Percentiles rank a stretch among this genome's conserved stretches.
phyloP scores from a whole-genome alignment of 1,284 basidiomycete species.

The Cutaneotrichosporon mucoides region DNA sequence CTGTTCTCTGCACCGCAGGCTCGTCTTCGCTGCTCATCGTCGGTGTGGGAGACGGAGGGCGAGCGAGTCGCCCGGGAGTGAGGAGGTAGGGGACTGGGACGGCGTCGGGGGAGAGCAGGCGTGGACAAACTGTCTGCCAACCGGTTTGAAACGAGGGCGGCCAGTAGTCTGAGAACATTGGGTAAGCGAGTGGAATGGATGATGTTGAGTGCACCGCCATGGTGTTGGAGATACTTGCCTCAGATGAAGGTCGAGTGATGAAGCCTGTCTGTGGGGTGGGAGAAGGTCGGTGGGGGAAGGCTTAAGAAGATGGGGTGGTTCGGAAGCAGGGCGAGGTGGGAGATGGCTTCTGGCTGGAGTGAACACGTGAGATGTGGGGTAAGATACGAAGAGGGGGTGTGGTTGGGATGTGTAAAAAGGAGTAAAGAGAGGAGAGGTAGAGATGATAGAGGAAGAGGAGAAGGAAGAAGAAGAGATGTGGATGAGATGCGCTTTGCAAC shows the following conservation, averaged over 20 bases:
- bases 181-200: constrained; percentile 4
- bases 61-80: constrained; percentile 1
- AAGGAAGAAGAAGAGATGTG: background rate
- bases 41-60: constrained; percentile 16
- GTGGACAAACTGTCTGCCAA: constrained; percentile 18
- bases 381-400: background rate
- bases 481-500: background rate
- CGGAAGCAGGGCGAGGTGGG: too few species aligned
- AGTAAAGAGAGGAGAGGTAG: too few species aligned
- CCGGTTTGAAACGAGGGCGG: constrained; percentile 3
- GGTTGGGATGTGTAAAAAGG: background rate
- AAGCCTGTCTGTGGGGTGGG: background rate
- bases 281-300: background rate
- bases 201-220: constrained; percentile 1
- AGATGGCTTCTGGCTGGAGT: too few species aligned
- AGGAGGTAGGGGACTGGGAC: constrained; percentile 11
- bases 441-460: background rate
- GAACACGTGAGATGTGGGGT: background rate
- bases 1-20: constrained; percentile 1
- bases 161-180: constrained; percentile 1
- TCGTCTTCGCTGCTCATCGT: constrained; percentile 24
- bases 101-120: constrained; percentile 12
- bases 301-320: too few species aligned
- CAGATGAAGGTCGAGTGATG: background rate
- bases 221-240: constrained; percentile 11